Percentiles rank a stretch among this genome's conserved stretches.
These are phyloP conservation scores for Kwoniella shandongensis DNA, from an alignment of 768 basidiomycete species.

Conservation along the genomic window DNA sequence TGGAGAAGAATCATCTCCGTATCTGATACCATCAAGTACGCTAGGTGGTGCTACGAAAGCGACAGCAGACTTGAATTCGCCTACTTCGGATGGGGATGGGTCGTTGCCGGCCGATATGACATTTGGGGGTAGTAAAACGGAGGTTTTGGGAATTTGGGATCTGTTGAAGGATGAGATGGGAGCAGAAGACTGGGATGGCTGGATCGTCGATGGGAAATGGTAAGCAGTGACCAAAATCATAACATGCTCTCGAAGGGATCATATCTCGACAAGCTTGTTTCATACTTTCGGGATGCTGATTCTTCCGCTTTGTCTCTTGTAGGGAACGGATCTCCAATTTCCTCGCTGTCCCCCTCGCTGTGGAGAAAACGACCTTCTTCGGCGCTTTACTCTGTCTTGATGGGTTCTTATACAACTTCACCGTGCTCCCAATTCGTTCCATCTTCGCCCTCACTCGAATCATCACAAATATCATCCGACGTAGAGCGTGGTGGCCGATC, in stretches of 20 bases:
- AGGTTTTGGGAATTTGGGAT: constrained; percentile 40
- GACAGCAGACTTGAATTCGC: no score
- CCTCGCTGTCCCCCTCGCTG: constrained; percentile 81
- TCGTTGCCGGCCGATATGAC: no score
- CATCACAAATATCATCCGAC: constrained; percentile 57
- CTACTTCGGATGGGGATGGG: not conserved
- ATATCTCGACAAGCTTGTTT: no score
- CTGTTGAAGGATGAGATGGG: constrained; percentile 48
- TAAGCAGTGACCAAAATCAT: no score
- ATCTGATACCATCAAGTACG: not conserved
- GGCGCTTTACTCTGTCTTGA: constrained; percentile 92
- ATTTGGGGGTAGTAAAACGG: constrained; percentile 10
- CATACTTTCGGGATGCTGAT: not conserved
- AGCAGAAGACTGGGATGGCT: constrained; percentile 47
- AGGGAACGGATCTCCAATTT: constrained; percentile 96
- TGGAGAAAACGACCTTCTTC: constrained; percentile 87
- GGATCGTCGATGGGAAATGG: constrained; percentile 52
- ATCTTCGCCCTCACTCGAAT: constrained; percentile 40
- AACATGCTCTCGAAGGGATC: no score
- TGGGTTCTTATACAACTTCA: constrained; percentile 96
- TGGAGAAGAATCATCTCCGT: constrained; percentile 4
- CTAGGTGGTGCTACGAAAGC: not conserved
- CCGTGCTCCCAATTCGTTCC: constrained; percentile 85
- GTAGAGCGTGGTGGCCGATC: constrained; percentile 56
- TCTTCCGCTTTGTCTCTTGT: not conserved